Base-by-base conservation (phyloP, 768 basidiomycete genomes). In the Hortiboletus campestris region DNA sequence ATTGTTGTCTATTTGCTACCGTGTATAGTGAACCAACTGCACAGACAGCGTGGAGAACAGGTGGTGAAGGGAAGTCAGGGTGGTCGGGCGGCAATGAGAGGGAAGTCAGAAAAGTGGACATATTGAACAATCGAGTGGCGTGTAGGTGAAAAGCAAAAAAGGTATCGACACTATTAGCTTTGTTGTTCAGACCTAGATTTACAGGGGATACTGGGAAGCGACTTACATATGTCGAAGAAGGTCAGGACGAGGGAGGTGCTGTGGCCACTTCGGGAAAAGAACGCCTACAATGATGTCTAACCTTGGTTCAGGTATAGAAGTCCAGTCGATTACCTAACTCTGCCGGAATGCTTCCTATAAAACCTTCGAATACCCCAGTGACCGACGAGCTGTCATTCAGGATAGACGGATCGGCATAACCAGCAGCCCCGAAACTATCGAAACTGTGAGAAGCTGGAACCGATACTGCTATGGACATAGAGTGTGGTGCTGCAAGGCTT, bases 1-100 rank as follows among this genome's bases (percentile, higher is more conserved):
- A 36, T 16, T 59, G 53, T 20, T 57, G 62, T 47, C 54, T 55
- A 28, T 43, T 82, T 4, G 83, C 85, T 16, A 85, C 83, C 1
- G 88, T 91, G 60, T 91, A 91, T 20, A 86, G 72, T 54, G 89
- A 85, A 16, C 88, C 86, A 35, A 86, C 77, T 2, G 90, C 91
- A 70, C 91, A 92, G 47, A 95, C 89, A n/a, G 90, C 89, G 65
- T 95, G 92, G 0, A 95, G 78, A 39, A 93, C 72, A 10, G 86
- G 79, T 7, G 80, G 67, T 32, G 80, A 77, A 9, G 93, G 93
- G 63, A 92, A 95, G 53, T 85, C 82, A 5, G 84, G 80, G 60
- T 91, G 86, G 22, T 75, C 79, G 0, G 87, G 86, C 1, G 88
- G 81, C 6, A 90, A 73, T 0, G 80, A 72, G 40, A 94, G 78